Conservation (phyloP, 2,329 filamentous ascomycete species). For the Nothomitra cinnamomea region DNA sequence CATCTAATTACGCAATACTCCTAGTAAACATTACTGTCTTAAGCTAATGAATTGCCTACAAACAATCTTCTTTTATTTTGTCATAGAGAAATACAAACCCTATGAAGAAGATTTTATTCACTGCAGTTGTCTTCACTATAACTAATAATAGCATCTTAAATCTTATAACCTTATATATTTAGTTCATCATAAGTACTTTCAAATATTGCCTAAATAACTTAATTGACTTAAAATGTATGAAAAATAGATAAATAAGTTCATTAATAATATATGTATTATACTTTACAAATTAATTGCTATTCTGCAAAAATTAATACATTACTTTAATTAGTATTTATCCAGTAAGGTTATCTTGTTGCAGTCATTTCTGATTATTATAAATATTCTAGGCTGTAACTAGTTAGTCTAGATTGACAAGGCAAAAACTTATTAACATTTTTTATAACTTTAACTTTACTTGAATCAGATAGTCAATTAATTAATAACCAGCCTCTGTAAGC, state of each 20-base stretch:
- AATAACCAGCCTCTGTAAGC: not conserved
- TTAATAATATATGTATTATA: not conserved
- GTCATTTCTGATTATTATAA: not conserved
- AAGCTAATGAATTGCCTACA: not conserved
- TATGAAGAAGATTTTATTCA: not conserved
- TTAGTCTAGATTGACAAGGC: not conserved
- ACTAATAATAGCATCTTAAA: not conserved
- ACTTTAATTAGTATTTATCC: not conserved
- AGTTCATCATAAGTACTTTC: slow-evolving; percentile 1
- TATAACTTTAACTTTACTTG: not conserved
- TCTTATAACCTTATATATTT: not conserved
- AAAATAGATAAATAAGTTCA: not conserved
- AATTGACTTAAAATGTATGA: not conserved
- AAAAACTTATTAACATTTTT: not conserved
- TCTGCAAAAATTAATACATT: not conserved
- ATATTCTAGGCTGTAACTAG: not conserved
- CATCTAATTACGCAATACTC: not conserved
- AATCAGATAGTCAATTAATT: not conserved
- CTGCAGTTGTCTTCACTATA: not conserved
- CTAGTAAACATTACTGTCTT: not conserved
- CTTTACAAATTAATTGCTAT: not conserved
- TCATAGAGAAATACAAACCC: not conserved
- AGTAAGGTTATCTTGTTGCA: not conserved
- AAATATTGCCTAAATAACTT: not conserved
- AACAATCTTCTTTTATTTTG: not conserved